A percentile compares a stretch with the other conserved stretches of the same genome.
phyloP scores from a whole-genome alignment of 1,284 basidiomycete species.

The Irpex sp. region DNA sequence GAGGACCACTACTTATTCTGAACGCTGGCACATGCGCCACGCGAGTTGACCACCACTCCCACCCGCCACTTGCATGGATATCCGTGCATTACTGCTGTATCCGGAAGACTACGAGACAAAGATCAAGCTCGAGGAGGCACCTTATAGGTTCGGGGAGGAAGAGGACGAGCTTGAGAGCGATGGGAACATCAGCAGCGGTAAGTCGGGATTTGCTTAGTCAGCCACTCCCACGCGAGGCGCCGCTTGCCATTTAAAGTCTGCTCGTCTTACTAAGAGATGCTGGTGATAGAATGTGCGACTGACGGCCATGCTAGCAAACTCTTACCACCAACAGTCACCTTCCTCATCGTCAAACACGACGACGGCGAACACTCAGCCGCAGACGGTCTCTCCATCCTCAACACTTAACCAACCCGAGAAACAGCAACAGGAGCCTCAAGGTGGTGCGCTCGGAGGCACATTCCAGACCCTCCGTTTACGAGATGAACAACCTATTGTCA shows the following conservation, averaged over 20 bases:
- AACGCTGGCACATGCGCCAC: too few species aligned
- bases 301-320: conserved; percentile 31
- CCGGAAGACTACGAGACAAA: not conserved
- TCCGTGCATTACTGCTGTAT: not conserved
- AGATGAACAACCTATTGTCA: conserved; percentile 41
- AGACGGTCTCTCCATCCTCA: conserved; percentile 16
- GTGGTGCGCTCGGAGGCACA: conserved; percentile 25
- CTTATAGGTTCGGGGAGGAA: not conserved
- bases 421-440: conserved; percentile 16
- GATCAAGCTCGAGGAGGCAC: not conserved
- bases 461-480: conserved; percentile 59
- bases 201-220: not conserved
- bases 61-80: not conserved
- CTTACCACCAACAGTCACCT: conserved; percentile 34
- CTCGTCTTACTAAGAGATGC: conserved; percentile 3
- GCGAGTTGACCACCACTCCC: too few species aligned
- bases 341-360: conserved; percentile 21
- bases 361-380: conserved; percentile 11
- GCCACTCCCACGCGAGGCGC: not conserved
- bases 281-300: conserved; percentile 1
- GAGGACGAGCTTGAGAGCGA: not conserved
- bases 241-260: not conserved
- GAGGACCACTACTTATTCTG: too few species aligned
- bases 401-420: conserved; percentile 18
- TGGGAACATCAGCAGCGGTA: not conserved